phyloP scores from a whole-genome alignment of 257 asterid genomes.

The Haberlea rhodopensis region DNA sequence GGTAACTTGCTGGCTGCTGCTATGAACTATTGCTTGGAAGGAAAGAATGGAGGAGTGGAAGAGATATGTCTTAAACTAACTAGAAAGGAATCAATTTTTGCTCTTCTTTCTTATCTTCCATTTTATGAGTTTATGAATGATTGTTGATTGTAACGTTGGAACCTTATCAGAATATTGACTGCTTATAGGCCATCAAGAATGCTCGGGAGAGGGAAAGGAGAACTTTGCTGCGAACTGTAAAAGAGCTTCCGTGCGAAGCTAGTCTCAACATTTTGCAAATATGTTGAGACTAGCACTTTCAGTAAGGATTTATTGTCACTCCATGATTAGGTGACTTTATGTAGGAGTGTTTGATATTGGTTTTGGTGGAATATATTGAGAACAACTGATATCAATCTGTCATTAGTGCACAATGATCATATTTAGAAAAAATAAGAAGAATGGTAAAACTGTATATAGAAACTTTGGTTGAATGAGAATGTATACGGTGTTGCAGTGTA shows the following conservation, averaged over 20 bases:
- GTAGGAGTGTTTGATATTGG: not conserved
- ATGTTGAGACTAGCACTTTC: not conserved
- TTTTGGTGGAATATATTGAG: not conserved
- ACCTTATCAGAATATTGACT: slow-evolving; percentile 28
- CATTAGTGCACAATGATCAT: not conserved
- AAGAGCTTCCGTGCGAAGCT: not conserved
- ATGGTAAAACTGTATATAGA: no score
- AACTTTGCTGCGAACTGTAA: slow-evolving; percentile 71
- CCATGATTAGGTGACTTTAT: slow-evolving; percentile 3
- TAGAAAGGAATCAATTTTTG: no score
- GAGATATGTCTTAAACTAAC: no score
- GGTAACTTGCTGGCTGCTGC: no score
- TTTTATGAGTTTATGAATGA: slow-evolving; percentile 3
- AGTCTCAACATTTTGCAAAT: not conserved
- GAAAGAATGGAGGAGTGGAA: no score
- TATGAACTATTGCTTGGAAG: no score
- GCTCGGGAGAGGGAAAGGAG: slow-evolving; percentile 95
- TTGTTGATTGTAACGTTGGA: slow-evolving; percentile 17
- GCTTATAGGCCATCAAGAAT: slow-evolving; percentile 78
- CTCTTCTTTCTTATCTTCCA: not conserved
- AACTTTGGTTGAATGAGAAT: no score
- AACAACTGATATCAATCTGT: not conserved
- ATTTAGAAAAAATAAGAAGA: not conserved
- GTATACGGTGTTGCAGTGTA: no score
- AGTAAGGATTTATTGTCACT: not conserved